Base-by-base conservation (phyloP, 2,329 filamentous ascomycete genomes). In the Xylaria digitata region DNA sequence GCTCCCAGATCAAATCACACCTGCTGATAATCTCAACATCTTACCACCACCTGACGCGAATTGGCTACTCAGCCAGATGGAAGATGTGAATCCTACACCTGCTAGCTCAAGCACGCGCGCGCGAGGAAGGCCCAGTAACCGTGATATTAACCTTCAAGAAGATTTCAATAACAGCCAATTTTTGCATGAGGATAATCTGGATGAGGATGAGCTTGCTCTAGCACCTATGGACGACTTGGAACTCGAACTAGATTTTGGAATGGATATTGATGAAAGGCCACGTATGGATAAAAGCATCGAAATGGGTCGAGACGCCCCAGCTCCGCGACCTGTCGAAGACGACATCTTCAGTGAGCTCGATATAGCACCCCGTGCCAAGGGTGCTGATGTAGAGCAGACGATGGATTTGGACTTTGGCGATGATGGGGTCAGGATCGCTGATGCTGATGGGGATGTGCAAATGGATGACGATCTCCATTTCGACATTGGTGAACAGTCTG, bases 1-100 rank as follows among this genome's bases (percentile, higher is more conserved):
- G 75, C 86, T 99, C 61, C 94, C 94, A 6, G 96, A 99, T 82
- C 90, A 91, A 61, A 92, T 99, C 72, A 98, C 96, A 11, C 94
- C 96, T 69, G 92, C 96, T 67, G 96, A 99, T 77, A 90, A 90
- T 74, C 83, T 90, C 52, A 88, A 90, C 70, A 81, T 90, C 66
- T 86, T 97, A 26, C 92, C 97, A 37, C 92, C 96, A 70, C 94
- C 94, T 8, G 95, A 97, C 80, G 91, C 94, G 5, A 92, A 92
- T 42, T 90, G 96, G 78, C 86, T 97, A 8, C 82, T 97, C 61
- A 90, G 92, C 11, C 90, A 93, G 75, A 86, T 92, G 66, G 88
- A 92, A 50, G 89, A 89, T 69, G 84, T 85, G 45, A 83, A 85
- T 6, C 80, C 85, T 21, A 81, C 83, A 9, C 86, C 86, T 23